A percentile compares a stretch with the other conserved stretches of the same genome.
Evolutionary conservation across 139 green algal genomes (phyloP).

Genomic region (Coelastrella sp.): DNA sequence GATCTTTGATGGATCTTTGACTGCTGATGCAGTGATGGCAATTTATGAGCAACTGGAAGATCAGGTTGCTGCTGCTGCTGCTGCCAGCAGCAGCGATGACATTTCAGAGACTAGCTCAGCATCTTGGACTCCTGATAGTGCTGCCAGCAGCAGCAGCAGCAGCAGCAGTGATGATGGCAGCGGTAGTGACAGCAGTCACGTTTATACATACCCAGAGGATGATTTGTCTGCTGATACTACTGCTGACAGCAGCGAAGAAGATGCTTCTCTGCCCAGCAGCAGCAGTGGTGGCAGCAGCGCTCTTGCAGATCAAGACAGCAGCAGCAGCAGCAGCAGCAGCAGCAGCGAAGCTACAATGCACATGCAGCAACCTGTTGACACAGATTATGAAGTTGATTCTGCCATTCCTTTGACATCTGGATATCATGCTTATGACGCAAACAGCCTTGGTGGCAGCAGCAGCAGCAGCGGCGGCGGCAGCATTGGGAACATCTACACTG

Average conservation of each 20-base stretch:
- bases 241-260: not conserved
- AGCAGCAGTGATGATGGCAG: not conserved
- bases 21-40: not conserved
- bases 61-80: not conserved
- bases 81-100: not conserved
- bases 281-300: too few relatives aligned
- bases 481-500: not conserved
- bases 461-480: conserved; percentile 9
- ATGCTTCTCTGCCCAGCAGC: too few relatives aligned
- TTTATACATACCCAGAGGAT: not conserved
- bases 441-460: not conserved
- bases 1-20: conserved; percentile 12
- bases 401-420: not conserved
- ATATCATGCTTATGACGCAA: conserved; percentile 15
- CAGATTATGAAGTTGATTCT: not conserved
- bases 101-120: not conserved
- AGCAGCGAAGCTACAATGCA: too few relatives aligned
- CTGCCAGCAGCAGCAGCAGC: not conserved
- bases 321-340: conserved; percentile 28
- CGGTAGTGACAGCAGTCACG: not conserved
- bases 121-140: not conserved
- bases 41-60: not conserved
- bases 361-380: too few relatives aligned
- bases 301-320: not conserved
- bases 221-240: not conserved